Evolutionary conservation across 192 early-diverging fungal species (phyloP), one percentile per base, ranked within the genome.

Genomic region (Mortierella antarctica): DNA sequence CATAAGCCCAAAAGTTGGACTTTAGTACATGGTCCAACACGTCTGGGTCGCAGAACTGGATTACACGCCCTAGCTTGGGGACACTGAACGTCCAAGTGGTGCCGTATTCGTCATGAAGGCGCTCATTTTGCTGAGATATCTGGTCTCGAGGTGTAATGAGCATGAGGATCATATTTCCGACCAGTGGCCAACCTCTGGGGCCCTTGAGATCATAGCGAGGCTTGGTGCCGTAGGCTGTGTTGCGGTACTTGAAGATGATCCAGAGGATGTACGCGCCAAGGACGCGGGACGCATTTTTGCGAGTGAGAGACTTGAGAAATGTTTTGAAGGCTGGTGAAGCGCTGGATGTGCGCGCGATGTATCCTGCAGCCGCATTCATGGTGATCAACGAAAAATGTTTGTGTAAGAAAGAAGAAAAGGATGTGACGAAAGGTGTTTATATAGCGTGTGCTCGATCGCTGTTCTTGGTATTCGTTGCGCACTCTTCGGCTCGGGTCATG

Each of bases 21-120:
- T 78, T 78, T 15, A 84, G 59, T 4, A 84, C 68, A 65, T 84
- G 67, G 23, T 84, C 76, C 57, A 84, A 8, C 10, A 66, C 51
- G 9, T 57, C 68, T 9, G 83, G 77, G 20, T 73, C 54, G 39
- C 48, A 59, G 41, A 80, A 62, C 31, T 71, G 49, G 20, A 81
- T 64, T 21, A 80, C 14, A 40, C 83, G 53, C 4, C 75, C 82
- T 4, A 83, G 13, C 5, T 55, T 59, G 7, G 72, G 71, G 0
- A 84, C 41, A 23, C 50, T 67, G 45, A 75, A 57, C 0, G 83
- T 46, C 21, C 66, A 80, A 7, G 56, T 61, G 7, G 59, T 15
- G 4, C 65, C 70, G 31, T 63, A 69, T 14, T 65, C 23, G 15
- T 71, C 48, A 39, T 75, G 72, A 8, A 57, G 40, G 6, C 42